These are phyloP conservation scores for Yueomyces sp. DNA, from an alignment of 805 yeast genomes.

Conservation along the genomic window DNA sequence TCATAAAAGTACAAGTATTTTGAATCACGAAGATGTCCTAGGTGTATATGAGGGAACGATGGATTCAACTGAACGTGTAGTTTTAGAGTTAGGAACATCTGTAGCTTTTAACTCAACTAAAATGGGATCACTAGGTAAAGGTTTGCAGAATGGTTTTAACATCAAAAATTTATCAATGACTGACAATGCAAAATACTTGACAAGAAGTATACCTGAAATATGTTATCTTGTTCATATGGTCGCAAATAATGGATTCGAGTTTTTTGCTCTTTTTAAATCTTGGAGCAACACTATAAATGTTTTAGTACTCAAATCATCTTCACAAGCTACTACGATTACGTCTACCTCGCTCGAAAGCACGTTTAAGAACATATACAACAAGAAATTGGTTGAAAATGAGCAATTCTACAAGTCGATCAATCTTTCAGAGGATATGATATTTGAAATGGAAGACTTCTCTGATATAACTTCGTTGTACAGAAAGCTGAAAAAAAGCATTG, in stretches of 20 bases:
- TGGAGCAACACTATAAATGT: slow-evolving; percentile 41
- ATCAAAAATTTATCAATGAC: slow-evolving; percentile 37
- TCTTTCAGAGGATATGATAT: slow-evolving; percentile 38
- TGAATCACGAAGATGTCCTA: slow-evolving; percentile 45
- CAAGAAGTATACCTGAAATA: slow-evolving; percentile 40
- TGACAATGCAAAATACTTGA: slow-evolving; percentile 40
- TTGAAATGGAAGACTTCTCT: slow-evolving; percentile 42
- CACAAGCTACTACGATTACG: slow-evolving; percentile 38
- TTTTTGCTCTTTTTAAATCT: slow-evolving; percentile 53
- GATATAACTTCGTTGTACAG: slow-evolving; percentile 44
- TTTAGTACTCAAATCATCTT: slow-evolving; percentile 55
- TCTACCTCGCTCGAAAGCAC: slow-evolving; percentile 28
- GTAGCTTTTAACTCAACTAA: slow-evolving; percentile 55
- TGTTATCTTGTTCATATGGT: slow-evolving; percentile 56
- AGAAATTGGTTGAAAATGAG: slow-evolving; percentile 33
- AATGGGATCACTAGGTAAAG: slow-evolving; percentile 77
- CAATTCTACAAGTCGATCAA: slow-evolving; percentile 35
- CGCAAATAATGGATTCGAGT: slow-evolving; percentile 57
- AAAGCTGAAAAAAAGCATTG: slow-evolving; percentile 39
- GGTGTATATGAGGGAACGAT: slow-evolving; percentile 73
- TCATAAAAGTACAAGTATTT: slow-evolving; percentile 43
- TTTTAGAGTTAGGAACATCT: slow-evolving; percentile 64
- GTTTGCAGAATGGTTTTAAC: slow-evolving; percentile 76
- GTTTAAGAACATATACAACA: slow-evolving; percentile 39
- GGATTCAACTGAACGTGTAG: slow-evolving; percentile 53